phyloP scores from a whole-genome alignment of 345 rosid species.

The Euphorbia lathyris region DNA sequence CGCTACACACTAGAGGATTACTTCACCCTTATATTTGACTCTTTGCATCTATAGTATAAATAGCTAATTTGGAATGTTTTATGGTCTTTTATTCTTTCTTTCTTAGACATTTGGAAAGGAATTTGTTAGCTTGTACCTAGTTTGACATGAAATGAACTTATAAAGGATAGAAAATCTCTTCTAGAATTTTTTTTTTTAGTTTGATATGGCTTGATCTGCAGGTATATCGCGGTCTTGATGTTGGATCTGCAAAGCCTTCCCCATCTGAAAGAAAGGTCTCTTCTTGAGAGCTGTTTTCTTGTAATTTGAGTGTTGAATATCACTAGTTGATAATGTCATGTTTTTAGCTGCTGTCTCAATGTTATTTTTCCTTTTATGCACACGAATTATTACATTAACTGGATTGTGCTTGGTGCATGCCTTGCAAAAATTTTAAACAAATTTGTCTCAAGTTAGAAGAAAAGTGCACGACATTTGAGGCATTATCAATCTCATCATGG shows the following conservation, averaged over 20 bases:
- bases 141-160: not conserved
- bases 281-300: not conserved
- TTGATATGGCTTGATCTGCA: conserved; percentile 24
- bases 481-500: not conserved
- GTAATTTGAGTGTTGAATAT: not conserved
- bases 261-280: conserved; percentile 62
- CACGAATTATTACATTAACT: not conserved
- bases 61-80: not conserved
- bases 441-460: not conserved
- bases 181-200: not conserved
- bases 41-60: not conserved
- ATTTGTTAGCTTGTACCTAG: not conserved
- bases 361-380: not conserved
- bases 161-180: not conserved
- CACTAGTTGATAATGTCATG: not conserved
- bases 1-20: too few species aligned
- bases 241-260: conserved; percentile 80
- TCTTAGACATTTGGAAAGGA: not conserved
- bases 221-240: conserved; percentile 88
- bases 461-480: not conserved
- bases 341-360: not conserved
- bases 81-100: not conserved
- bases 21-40: too few species aligned
- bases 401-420: not conserved
- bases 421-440: not conserved